Evolutionary conservation across 495 filamentous ascomycete genomes (phyloP).

Genomic region (Aspergillus nanangensis): DNA sequence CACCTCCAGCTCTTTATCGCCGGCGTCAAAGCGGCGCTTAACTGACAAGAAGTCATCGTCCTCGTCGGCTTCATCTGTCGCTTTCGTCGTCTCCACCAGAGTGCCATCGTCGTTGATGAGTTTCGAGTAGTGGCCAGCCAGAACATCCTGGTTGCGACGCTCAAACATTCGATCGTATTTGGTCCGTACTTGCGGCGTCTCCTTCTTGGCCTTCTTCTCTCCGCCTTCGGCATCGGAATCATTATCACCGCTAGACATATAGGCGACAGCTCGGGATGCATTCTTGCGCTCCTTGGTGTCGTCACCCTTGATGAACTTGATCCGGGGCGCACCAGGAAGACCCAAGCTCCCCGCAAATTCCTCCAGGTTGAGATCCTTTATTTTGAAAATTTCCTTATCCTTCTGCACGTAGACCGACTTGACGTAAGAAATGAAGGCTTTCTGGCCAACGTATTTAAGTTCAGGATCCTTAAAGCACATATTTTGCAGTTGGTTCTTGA

Average conservation of each 20-base stretch:
- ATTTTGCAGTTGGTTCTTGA: conserved; percentile 78
- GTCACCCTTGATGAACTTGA: conserved; percentile 86
- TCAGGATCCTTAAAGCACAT: conserved; percentile 95
- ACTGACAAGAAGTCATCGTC: conserved; percentile 83
- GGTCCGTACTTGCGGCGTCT: conserved; percentile 71
- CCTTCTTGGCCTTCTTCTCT: conserved; percentile 42
- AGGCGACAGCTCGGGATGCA: conserved; percentile 57
- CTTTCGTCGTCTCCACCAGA: conserved; percentile 32
- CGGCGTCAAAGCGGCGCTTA: conserved; percentile 71
- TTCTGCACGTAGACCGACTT: conserved; percentile 81
- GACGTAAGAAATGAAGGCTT: conserved; percentile 87
- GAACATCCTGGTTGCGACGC: conserved; percentile 87
- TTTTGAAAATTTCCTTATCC: conserved; percentile 86
- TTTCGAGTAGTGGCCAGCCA: conserved; percentile 86
- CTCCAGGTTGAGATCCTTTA: conserved; percentile 76
- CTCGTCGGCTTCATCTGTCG: conserved; percentile 49
- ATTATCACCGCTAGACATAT: conserved; percentile 44
- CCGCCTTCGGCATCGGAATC: conserved; percentile 49
- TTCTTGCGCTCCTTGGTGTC: conserved; percentile 86
- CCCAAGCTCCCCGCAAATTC: conserved; percentile 81
- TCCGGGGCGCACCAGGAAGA: conserved; percentile 82
- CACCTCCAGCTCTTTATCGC: conserved; percentile 28
- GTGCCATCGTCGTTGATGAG: conserved; percentile 66
- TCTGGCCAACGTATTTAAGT: conserved; percentile 92
- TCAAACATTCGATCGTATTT: conserved; percentile 98